Evolutionary conservation across 305 asterid species (phyloP), one percentile per base, ranked within the genome.

Genomic region (Fraxinus angustifolia): DNA sequence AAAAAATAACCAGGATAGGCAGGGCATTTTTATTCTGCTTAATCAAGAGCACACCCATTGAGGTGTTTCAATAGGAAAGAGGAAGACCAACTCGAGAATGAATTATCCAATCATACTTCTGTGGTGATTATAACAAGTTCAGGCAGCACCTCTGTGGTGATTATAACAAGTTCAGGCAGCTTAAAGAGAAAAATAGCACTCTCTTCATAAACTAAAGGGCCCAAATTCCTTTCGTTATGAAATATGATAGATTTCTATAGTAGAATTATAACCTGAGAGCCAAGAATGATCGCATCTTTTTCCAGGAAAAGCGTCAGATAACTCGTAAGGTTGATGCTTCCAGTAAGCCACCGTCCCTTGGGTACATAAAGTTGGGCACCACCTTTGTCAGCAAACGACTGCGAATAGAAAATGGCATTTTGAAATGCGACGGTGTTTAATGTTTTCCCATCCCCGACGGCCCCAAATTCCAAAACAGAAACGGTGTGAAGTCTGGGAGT

Each of bases 191-290:
- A n/a, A n/a, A 53, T 53, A n/a, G 2, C n/a, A 6, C n/a, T 2
- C 30, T 72, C 48, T 75, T 31, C 70, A 2, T 21, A n/a, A 62
- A 26, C 33, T 62, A 68, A 82, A 19, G 0, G 10, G 2, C 28
- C 16, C n/a, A 65, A 72, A 53, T 17, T 60, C 65, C 23, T 53
- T 16, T 53, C 6, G 23, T 1, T 6, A 48, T 7, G 34, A 62
- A 62, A 62, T 30, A 8, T 7, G 71, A 12, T 62, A 62, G 26
- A 21, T 23, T 62, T 62, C 34, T 21, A 58, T 65, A 72, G 3
- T 65, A 26, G 34, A 26, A 42, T 26, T 33, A 79, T 2, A 86
- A 94, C 99, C 98, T 96, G 91, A 12, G 97, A 92, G 50, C 93
- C 97, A n/a, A 96, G 95, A 84, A 96, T 93, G 80, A 23, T 23